Evolutionary conservation across 129 eudicot species (phyloP).

Genomic region (Escallonia herrerae): DNA sequence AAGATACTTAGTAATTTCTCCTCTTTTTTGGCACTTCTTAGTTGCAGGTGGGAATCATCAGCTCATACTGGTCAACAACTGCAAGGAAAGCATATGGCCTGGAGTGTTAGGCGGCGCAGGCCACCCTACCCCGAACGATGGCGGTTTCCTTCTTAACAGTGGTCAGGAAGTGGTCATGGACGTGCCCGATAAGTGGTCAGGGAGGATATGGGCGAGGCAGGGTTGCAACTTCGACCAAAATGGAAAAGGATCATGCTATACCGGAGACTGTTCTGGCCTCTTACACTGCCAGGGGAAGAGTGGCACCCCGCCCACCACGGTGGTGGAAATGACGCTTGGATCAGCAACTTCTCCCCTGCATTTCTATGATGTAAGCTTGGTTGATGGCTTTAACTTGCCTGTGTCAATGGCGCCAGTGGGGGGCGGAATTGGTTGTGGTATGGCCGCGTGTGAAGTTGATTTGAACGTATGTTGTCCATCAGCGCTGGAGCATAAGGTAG

Average conservation of each 20-base stretch:
- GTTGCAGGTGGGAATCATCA: conserved; percentile 73
- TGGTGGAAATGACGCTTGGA: conserved; percentile 92
- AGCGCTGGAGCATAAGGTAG: conserved; percentile 60
- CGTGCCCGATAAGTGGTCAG: conserved; percentile 83
- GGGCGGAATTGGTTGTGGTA: conserved; percentile 85
- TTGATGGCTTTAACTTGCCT: conserved; percentile 86
- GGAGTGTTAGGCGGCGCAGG: conserved; percentile 76
- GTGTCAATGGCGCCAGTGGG: conserved; percentile 78
- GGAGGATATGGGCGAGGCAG: conserved; percentile 96
- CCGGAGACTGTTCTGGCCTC: conserved; percentile 73
- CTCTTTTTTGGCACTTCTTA: conserved; percentile 6
- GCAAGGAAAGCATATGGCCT: conserved; percentile 72
- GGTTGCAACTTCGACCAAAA: conserved; percentile 48
- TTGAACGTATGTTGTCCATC: conserved; percentile 82
- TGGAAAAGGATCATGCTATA: conserved; percentile 59
- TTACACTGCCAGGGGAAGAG: conserved; percentile 63
- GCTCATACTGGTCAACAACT: conserved; percentile 76
- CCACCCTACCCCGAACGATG: conserved; percentile 52
- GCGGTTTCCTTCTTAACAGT: conserved; percentile 58
- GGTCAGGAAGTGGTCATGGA: conserved; percentile 63
- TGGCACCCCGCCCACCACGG: conserved; percentile 82
- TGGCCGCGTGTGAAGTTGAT: conserved; percentile 72
- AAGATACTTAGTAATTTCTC: not conserved
- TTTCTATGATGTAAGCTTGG: conserved; percentile 79
- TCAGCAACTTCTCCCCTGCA: conserved; percentile 66